Conservation (phyloP, 495 filamentous ascomycete species). For the Penicillium ucsense region DNA sequence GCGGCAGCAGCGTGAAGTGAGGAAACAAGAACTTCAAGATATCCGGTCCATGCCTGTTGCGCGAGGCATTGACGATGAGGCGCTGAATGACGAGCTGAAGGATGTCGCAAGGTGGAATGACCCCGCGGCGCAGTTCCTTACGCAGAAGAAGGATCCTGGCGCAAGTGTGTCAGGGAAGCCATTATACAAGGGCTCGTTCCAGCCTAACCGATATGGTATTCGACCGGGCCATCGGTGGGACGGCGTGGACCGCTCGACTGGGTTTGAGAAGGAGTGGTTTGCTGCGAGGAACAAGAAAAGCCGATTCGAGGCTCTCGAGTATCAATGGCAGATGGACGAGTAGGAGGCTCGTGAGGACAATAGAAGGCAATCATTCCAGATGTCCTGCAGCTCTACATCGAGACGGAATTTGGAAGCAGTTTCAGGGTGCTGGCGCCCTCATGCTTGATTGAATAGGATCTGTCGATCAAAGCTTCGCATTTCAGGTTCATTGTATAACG, state of each 20-base stretch:
- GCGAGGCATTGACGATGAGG: constrained; percentile 67
- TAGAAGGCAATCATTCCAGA: background rate
- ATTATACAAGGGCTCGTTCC: constrained; percentile 65
- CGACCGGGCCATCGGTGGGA: constrained; percentile 90
- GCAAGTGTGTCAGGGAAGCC: constrained; percentile 54
- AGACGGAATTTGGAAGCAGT: background rate
- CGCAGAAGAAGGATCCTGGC: constrained; percentile 31
- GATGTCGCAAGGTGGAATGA: constrained; percentile 79
- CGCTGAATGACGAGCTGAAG: constrained; percentile 75
- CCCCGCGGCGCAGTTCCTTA: constrained; percentile 76
- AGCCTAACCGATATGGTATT: constrained; percentile 93
- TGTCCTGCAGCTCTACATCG: background rate
- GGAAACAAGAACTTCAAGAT: constrained; percentile 57
- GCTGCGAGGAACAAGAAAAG: constrained; percentile 67
- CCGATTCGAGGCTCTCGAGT: constrained; percentile 69
- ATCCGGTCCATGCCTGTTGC: constrained; percentile 74
- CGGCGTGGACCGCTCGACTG: constrained; percentile 89
- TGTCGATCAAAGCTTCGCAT: too few species aligned
- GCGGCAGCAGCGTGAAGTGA: constrained; percentile 42
- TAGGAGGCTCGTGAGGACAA: constrained; percentile 15
- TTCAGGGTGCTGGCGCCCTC: constrained; percentile 15
- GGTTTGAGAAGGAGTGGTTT: constrained; percentile 93
- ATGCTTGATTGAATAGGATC: background rate
- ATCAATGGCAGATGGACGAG: constrained; percentile 94
- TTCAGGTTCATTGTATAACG: too few species aligned